Evolutionary conservation across 2,329 filamentous ascomycete genomes (phyloP).

Genomic region (Chaetomiaceae sp.): DNA sequence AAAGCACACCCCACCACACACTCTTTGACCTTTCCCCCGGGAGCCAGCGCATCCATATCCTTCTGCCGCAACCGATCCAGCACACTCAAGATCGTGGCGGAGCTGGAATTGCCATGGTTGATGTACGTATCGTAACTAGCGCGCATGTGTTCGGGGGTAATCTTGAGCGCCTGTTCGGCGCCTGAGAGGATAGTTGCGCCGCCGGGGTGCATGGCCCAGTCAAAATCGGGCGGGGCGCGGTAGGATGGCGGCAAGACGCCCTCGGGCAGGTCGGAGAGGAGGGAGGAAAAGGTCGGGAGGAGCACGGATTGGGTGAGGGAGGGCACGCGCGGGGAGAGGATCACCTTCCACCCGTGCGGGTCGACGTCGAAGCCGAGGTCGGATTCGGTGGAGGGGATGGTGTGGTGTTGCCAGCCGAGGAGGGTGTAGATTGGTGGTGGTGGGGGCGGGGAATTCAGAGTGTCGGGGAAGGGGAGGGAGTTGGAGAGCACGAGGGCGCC

Average conservation of each 20-base stretch:
- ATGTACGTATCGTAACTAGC: conserved; percentile 68
- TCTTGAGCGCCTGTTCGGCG: conserved; percentile 53
- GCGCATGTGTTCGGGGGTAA: conserved; percentile 60
- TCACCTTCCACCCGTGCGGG: conserved; percentile 62
- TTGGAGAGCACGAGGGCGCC: conserved; percentile 63
- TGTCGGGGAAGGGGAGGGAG: conserved; percentile 36
- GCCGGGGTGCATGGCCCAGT: conserved; percentile 71
- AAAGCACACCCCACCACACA: conserved; percentile 65
- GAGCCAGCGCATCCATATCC: conserved; percentile 56
- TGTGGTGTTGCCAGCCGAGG: conserved; percentile 60
- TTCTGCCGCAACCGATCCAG: conserved; percentile 56
- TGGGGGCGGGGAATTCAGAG: background rate
- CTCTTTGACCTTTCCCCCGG: conserved; percentile 46
- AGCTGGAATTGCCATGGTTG: conserved; percentile 64
- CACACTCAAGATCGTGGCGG: conserved; percentile 65
- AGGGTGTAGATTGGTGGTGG: conserved; percentile 48
- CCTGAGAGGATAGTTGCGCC: conserved; percentile 63
- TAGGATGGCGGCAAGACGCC: conserved; percentile 42
- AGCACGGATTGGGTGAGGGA: conserved; percentile 50
- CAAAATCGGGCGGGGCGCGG: conserved; percentile 53
- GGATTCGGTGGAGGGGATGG: conserved; percentile 56
- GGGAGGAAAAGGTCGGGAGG: conserved; percentile 49
- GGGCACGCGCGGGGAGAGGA: conserved; percentile 59
- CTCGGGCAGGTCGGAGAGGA: conserved; percentile 41
- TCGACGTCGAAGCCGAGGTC: conserved; percentile 65